These are phyloP conservation scores for Albophoma yamanashiensis DNA, from an alignment of 2,329 filamentous ascomycete species.

Conservation along the genomic window DNA sequence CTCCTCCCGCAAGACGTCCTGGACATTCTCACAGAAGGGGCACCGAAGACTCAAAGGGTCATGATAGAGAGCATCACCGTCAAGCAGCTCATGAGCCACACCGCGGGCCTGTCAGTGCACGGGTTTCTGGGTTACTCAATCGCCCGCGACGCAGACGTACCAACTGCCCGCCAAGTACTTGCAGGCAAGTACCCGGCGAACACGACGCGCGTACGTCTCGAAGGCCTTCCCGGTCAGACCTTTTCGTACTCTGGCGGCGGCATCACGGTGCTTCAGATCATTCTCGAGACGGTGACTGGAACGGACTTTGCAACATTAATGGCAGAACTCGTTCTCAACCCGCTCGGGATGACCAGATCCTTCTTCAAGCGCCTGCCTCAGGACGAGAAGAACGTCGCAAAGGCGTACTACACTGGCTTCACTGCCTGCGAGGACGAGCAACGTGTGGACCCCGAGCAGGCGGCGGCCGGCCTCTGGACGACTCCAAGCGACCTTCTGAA, in stretches of 20 bases:
- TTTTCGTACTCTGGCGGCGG: neutral
- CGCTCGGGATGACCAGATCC: neutral
- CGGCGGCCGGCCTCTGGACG: slow-evolving; percentile 10
- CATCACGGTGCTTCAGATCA: neutral
- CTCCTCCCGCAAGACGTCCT: neutral
- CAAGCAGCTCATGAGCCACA: neutral
- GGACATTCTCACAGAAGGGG: neutral
- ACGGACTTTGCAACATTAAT: neutral
- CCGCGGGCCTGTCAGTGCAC: neutral
- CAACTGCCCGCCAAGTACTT: neutral
- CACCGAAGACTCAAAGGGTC: neutral
- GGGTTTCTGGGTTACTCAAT: neutral
- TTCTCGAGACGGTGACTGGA: neutral
- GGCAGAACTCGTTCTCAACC: neutral
- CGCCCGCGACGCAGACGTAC: neutral
- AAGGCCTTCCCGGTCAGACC: neutral
- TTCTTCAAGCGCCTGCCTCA: neutral
- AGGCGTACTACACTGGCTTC: neutral
- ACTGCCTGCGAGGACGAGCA: neutral
- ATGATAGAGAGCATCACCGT: neutral
- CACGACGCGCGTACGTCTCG: neutral
- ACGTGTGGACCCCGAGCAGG: slow-evolving; percentile 5
- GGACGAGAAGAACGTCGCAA: neutral
- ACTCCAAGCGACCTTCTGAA: slow-evolving; percentile 11
- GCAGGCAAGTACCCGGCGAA: neutral